Base-by-base conservation (phyloP, 345 rosid genomes). In the Citrus hindsii region DNA sequence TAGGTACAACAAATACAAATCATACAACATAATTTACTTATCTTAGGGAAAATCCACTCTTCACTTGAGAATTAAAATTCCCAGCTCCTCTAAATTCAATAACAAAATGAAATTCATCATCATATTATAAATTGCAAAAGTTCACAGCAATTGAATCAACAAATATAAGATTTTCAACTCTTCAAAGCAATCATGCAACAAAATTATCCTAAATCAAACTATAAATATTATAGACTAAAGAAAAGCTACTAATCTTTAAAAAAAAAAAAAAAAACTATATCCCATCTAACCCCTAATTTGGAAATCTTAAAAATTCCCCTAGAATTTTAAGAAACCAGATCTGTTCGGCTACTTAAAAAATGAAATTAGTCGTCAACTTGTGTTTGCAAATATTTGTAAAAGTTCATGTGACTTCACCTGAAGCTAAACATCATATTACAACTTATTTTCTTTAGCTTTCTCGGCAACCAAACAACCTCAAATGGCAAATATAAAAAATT, bases 281-380 rank as follows among this genome's bases (percentile, higher is more conserved):
- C 55, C 69, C 61, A 46, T 46, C 60, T 32, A 76, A 76, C 68
- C 48, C 73, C 38, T 76, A 66, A 67, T 9, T 24, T 25, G 24
- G 18, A 76, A 67, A 53, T 33, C 61, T 55, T 18, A 76, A 24
- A 38, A 53, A 32, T 67, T 18, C 19, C 35, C 38, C 3, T 12
- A 9, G 19, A 28, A 74, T 1, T 48, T 6, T 6, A n/a, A 13
- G 25, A 73, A 35, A n/a, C 51, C 32, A 37, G 65, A 62, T 69
- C 58, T 55, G 33, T 7, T 35, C 19, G 9, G 24, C 59, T 28
- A 25, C 37, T 16, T 33, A 19, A 21, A 25, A 60, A 74, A 60
- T 58, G 2, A 35, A 35, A 28, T 10, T 42, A 74, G 9, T 19
- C 12, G 16, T 75, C 58, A 73, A 75, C 37, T 7, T 24, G 16